Evolutionary conservation across 2,329 filamentous ascomycete genomes (phyloP), one percentile per base, ranked within the genome.

Genomic region (Lecanosticta acicola): DNA sequence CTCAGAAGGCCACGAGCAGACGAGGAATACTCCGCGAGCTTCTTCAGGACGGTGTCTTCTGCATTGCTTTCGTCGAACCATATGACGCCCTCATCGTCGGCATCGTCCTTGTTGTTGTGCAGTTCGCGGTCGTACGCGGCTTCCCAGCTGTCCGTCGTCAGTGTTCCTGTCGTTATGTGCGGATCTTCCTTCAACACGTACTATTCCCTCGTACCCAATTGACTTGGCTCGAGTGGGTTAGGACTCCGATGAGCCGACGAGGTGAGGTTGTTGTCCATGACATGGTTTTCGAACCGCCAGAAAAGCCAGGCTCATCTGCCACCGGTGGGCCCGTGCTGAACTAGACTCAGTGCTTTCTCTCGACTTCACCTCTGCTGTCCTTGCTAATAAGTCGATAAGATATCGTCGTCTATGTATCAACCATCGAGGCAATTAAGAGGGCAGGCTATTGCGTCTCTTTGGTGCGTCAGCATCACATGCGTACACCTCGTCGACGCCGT

Each of bases 61-160:
- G 93, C 93, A 61, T 85, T 81, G 24, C 88, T 86, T 70, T 97
- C 93, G 65, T 89, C 85, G 76, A 98, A 98, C 93, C 93, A 98
- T 59, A 93, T 82, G 21, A 89, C 94, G 56, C 91, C 91, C 49
- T 84, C 84, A 72, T 95, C 87, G 46, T 78, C 69, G 8, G 86
- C 80, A 69, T 94, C 81, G 51, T 78, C 67, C 43, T 78, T 70
- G 67, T 90, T 80, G 69, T 93, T 91, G 49, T 71, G 65, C 43
- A 88, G 73, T 67, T 93, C 85, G 55, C 72, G 76, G 1, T 75
- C 72, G 72, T 94, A 93, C 53, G 87, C 79, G 16, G 70, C 71
- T 66, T 91, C 70, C 71, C 72, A 73, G 61, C 64, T 66, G 44
- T 50, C 35, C 43, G 35, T 29, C 13, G 45, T 29, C 24, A 29